A percentile compares a stretch with the other conserved stretches of the same genome.
phyloP scores from a whole-genome alignment of 129 eudicot genomes.

The Saussurea involucrata region DNA sequence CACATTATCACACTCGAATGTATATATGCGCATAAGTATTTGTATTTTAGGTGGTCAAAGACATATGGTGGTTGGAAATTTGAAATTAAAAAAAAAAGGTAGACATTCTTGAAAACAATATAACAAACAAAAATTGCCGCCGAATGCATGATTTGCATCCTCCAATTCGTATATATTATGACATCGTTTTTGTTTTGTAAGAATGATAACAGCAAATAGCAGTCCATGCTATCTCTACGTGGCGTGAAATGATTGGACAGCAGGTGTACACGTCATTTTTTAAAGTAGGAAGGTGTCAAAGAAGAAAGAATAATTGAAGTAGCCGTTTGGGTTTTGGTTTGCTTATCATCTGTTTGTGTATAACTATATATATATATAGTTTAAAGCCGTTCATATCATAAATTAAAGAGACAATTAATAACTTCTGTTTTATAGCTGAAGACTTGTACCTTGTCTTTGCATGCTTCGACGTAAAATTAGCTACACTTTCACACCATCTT shows the following conservation, averaged over 20 bases:
- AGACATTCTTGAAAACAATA: slow-evolving; percentile 27
- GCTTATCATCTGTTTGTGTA: slow-evolving; percentile 21
- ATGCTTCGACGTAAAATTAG: background rate
- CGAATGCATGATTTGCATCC: slow-evolving; percentile 14
- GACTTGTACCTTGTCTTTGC: background rate
- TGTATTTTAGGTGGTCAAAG: background rate
- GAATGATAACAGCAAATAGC: background rate
- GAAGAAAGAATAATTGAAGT: background rate
- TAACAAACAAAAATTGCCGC: slow-evolving; percentile 23
- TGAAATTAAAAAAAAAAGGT: background rate
- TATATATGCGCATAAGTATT: background rate
- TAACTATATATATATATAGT: background rate
- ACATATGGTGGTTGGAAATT: background rate
- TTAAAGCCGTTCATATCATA: background rate
- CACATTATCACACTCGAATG: too few species aligned
- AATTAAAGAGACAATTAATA: slow-evolving; percentile 9
- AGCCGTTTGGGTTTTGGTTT: slow-evolving; percentile 38
- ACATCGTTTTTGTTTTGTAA: slow-evolving; percentile 2
- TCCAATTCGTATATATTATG: background rate
- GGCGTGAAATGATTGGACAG: slow-evolving; percentile 19
- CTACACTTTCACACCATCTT: background rate
- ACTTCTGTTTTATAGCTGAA: background rate
- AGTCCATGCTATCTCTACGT: background rate
- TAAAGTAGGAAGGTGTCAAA: background rate
- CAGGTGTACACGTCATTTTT: slow-evolving; percentile 14